phyloP scores from a whole-genome alignment of 1,284 basidiomycete species.

The Hymenochaete sp. region DNA sequence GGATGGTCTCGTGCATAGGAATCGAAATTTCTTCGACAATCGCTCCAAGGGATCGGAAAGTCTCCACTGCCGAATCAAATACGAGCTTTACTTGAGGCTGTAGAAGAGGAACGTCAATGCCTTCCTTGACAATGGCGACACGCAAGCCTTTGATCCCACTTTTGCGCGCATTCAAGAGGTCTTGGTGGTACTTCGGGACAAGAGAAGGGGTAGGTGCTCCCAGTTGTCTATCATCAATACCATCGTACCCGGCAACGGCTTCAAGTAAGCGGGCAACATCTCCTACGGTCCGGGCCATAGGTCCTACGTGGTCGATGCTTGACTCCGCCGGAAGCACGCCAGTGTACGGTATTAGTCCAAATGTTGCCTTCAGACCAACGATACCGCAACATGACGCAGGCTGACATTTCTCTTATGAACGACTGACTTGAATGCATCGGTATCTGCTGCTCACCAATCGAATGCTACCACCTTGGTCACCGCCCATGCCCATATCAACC shows the following conservation, averaged over 20 bases:
- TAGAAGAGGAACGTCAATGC: conserved; percentile 28
- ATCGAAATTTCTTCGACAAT: conserved; percentile 33
- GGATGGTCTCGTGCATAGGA: conserved; percentile 27
- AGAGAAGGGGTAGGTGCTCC: conserved; percentile 33
- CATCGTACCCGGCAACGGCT: conserved; percentile 40
- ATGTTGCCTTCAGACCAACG: conserved; percentile 42
- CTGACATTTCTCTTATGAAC: conserved; percentile 14
- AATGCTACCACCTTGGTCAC: conserved; percentile 39
- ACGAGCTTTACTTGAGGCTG: conserved; percentile 29
- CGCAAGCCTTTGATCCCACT: conserved; percentile 29
- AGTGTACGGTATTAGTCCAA: conserved; percentile 42
- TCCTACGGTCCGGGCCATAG: conserved; percentile 33
- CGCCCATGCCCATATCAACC: conserved; percentile 41
- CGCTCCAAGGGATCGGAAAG: conserved; percentile 32
- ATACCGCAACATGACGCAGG: conserved; percentile 38
- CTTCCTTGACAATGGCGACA: conserved; percentile 37
- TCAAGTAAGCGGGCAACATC: conserved; percentile 36
- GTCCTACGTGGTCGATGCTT: conserved; percentile 33
- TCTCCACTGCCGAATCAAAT: conserved; percentile 28
- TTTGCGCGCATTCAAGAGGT: conserved; percentile 21
- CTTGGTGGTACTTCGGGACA: conserved; percentile 32
- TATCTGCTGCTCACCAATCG: conserved; percentile 28
- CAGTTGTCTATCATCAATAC: conserved; percentile 38
- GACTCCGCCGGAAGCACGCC: conserved; percentile 36
- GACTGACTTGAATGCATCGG: background rate